Evolutionary conservation across 2,329 filamentous ascomycete genomes (phyloP), one percentile per base, ranked within the genome.

Genomic region (Sarocladium kiliense): DNA sequence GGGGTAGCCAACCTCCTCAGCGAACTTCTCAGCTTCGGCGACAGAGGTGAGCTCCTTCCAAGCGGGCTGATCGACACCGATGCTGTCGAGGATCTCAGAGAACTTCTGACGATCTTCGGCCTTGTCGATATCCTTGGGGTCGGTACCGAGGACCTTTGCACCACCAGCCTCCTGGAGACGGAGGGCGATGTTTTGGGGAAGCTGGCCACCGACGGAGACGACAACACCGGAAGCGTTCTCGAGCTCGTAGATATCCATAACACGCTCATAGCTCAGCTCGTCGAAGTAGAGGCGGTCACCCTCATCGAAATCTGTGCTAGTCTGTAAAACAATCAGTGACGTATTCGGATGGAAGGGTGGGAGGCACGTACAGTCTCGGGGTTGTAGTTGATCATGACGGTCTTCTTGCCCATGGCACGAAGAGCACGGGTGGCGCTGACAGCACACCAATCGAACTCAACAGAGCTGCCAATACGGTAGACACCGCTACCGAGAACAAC

Each of bases 391-490:
- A 99, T 94, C 90, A 97, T 96, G 56, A 96, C 85, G 27, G 94
- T 97, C 85, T 97, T 97, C 79, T 96, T 88, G 62, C 91, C 92
- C 79, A 96, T 90, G 58, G 87, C 79, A 65, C 86, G 85, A 59
- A 97, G 80, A 41, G 91, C 89, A 59, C 90, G 81, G 11, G 91
- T 92, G 60, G 91, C 89, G 66, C 91, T 94, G 58, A 97, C 91
- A 60, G 92, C 91, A 70, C 93, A 97, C 93, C 93, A 97, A 74
- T 99, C 93, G 68, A 99, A 99, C 74, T 99, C 94, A 54, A 99
- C 94, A 6, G 92, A 97, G 75, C 88, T 93, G 66, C 94, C 94
- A 68, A 97, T 99, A 69, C 94, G 86, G 81, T 99, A 99, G 21
- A 97, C 94, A 74, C 94, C 94, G 68, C 88, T 93, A 58, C 94